Evolutionary conservation across 2,329 filamentous ascomycete species (phyloP).

Genomic region (Ceratocystis diversiconidia): DNA sequence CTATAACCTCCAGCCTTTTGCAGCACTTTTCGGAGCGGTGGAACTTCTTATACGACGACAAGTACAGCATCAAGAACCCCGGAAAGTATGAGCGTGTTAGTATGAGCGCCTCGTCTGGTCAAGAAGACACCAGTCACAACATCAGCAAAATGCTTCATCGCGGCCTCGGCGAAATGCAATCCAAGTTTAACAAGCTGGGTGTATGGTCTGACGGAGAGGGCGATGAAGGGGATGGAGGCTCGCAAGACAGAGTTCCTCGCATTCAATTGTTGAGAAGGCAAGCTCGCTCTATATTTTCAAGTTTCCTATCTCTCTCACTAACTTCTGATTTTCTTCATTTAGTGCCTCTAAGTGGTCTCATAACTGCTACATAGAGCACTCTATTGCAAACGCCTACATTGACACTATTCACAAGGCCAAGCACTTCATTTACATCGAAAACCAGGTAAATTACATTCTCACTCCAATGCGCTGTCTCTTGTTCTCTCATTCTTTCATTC

Average conservation of each 20-base stretch:
- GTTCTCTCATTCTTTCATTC: slow-evolving; percentile 1
- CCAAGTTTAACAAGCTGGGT: slow-evolving; percentile 13
- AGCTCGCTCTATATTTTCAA: background rate
- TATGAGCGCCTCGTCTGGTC: background rate
- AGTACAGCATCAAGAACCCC: slow-evolving; percentile 47
- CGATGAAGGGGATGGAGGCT: background rate
- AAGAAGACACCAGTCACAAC: slow-evolving; percentile 1
- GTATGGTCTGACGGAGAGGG: slow-evolving; percentile 9
- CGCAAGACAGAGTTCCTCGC: slow-evolving; percentile 1
- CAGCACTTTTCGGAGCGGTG: slow-evolving; percentile 74
- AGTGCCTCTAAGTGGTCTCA: slow-evolving; percentile 39
- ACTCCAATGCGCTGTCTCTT: background rate
- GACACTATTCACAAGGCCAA: slow-evolving; percentile 52
- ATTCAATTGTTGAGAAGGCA: slow-evolving; percentile 42
- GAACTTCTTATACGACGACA: slow-evolving; percentile 80
- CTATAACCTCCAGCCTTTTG: slow-evolving; percentile 58
- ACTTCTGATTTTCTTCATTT: background rate
- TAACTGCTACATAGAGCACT: slow-evolving; percentile 48
- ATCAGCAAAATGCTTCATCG: slow-evolving; percentile 14
- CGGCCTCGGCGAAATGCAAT: slow-evolving; percentile 15
- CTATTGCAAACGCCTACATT: slow-evolving; percentile 74
- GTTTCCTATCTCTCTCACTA: background rate
- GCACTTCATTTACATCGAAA: slow-evolving; percentile 70
- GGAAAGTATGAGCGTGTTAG: slow-evolving; percentile 34
- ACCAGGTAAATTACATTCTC: slow-evolving; percentile 33